Percentiles rank a stretch among this genome's conserved stretches.
Evolutionary conservation across 2,329 filamentous ascomycete genomes (phyloP).

Genomic region (Alternaria novae-zelandiae): DNA sequence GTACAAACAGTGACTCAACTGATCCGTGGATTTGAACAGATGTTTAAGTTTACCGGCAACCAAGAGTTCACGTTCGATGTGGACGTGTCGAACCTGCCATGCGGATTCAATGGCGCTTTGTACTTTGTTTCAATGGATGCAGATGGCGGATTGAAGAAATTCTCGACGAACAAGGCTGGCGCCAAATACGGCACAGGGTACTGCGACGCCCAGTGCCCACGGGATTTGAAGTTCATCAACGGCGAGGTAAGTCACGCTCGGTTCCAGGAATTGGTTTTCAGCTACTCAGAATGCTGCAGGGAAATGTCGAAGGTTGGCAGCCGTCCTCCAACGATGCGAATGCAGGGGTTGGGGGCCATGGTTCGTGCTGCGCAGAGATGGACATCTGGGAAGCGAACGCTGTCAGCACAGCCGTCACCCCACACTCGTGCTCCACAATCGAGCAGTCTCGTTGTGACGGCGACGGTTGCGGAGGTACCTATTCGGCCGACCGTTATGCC

Average conservation of each 20-base stretch:
- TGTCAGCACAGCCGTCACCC: slow-evolving; percentile 67
- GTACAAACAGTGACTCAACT: background rate
- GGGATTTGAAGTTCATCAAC: slow-evolving; percentile 58
- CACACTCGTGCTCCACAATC: slow-evolving; percentile 65
- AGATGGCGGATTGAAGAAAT: slow-evolving; percentile 62
- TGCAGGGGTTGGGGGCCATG: slow-evolving; percentile 59
- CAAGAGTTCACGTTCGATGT: slow-evolving; percentile 56
- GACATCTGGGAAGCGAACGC: slow-evolving; percentile 71
- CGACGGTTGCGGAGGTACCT: slow-evolving; percentile 52
- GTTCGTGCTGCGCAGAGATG: slow-evolving; percentile 70
- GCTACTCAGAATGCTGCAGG: slow-evolving; percentile 29
- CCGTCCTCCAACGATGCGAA: slow-evolving; percentile 61
- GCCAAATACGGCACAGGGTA: slow-evolving; percentile 60
- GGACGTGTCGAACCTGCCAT: slow-evolving; percentile 66
- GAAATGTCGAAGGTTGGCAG: slow-evolving; percentile 62
- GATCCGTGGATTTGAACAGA: slow-evolving; percentile 15
- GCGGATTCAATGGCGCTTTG: slow-evolving; percentile 68
- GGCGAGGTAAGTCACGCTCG: slow-evolving; percentile 42
- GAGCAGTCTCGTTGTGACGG: slow-evolving; percentile 62
- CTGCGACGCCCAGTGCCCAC: slow-evolving; percentile 46
- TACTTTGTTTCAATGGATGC: slow-evolving; percentile 64
- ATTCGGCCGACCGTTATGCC: slow-evolving; percentile 63
- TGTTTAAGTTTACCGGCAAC: slow-evolving; percentile 47
- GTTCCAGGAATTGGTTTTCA: background rate
- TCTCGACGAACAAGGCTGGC: slow-evolving; percentile 55